These are phyloP conservation scores for Picocystis salinarum DNA, from an alignment of 139 green algal genomes.

Conservation along the genomic window DNA sequence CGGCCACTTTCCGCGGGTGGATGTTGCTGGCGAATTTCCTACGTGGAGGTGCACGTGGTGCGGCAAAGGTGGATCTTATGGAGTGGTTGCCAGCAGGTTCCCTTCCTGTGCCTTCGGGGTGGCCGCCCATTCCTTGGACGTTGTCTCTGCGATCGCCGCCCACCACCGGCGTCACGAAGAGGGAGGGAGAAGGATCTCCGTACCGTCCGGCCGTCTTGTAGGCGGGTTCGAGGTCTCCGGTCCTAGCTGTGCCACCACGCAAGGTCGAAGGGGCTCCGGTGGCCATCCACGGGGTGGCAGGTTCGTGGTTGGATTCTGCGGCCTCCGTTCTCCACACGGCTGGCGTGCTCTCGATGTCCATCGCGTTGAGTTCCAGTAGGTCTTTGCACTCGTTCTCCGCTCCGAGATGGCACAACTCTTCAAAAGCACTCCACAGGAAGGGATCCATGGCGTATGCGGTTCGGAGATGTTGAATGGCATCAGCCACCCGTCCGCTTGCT, in stretches of 20 bases:
- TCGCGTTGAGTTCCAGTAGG: not conserved
- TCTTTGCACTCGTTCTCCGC: conserved; percentile 9
- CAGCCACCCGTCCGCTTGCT: conserved; percentile 25
- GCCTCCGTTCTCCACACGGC: not conserved
- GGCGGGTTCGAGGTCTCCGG: too few species aligned
- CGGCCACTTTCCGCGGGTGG: too few species aligned
- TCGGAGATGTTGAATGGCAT: conserved; percentile 40
- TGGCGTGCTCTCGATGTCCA: not conserved
- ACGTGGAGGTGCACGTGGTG: too few species aligned
- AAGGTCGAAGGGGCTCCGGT: too few species aligned
- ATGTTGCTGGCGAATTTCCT: too few species aligned
- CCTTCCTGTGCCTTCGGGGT: too few species aligned
- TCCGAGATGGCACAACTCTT: conserved; percentile 77
- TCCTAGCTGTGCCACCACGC: too few species aligned
- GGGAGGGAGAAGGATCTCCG: not conserved
- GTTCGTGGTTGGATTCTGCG: not conserved
- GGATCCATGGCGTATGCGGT: conserved; percentile 52
- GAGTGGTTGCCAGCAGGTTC: too few species aligned
- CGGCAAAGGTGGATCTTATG: too few species aligned
- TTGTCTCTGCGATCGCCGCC: too few species aligned
- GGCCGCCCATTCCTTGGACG: too few species aligned
- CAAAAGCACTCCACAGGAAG: conserved; percentile 72
- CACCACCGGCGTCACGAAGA: not conserved
- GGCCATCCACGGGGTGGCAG: not conserved
- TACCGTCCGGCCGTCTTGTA: not conserved